Percentiles rank a stretch among this genome's conserved stretches.
Evolutionary conservation across 2,329 filamentous ascomycete genomes (phyloP).

Genomic region (Alternaria sp.): DNA sequence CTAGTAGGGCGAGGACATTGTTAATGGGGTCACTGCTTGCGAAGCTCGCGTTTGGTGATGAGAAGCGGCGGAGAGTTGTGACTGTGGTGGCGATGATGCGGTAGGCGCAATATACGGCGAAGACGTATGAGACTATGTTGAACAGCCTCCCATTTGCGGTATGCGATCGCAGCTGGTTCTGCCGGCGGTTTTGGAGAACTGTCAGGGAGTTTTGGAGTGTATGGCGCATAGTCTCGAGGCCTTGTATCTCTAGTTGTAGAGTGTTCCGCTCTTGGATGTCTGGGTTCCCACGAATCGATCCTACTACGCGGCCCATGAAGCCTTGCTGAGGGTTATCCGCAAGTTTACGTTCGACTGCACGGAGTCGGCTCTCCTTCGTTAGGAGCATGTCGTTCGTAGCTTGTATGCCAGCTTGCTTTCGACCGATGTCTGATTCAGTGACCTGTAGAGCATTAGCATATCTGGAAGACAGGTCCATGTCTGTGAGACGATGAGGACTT

Average conservation of each 20-base stretch:
- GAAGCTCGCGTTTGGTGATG: conserved; percentile 60
- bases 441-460: conserved; percentile 49
- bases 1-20: conserved; percentile 78
- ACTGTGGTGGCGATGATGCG: conserved; percentile 76
- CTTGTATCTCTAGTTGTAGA: conserved; percentile 76
- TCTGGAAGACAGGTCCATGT: background rate
- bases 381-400: conserved; percentile 80
- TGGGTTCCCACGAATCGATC: conserved; percentile 69
- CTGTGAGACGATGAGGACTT: conserved; percentile 6
- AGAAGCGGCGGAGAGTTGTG: conserved; percentile 68
- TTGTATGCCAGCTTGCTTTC: conserved; percentile 79
- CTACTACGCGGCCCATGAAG: conserved; percentile 76
- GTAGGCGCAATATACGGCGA: conserved; percentile 84
- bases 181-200: conserved; percentile 67
- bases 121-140: conserved; percentile 68
- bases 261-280: conserved; percentile 60
- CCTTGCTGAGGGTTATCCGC: conserved; percentile 58
- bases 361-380: conserved; percentile 74
- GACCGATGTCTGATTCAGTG: conserved; percentile 74
- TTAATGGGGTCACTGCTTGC: conserved; percentile 81
- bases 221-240: conserved; percentile 79
- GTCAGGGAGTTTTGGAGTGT: conserved; percentile 71
- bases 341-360: conserved; percentile 71
- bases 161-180: conserved; percentile 69
- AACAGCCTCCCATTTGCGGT: conserved; percentile 71